Base-by-base conservation (phyloP, 805 yeast genomes). In the Nakazawaea ishiwadae region DNA sequence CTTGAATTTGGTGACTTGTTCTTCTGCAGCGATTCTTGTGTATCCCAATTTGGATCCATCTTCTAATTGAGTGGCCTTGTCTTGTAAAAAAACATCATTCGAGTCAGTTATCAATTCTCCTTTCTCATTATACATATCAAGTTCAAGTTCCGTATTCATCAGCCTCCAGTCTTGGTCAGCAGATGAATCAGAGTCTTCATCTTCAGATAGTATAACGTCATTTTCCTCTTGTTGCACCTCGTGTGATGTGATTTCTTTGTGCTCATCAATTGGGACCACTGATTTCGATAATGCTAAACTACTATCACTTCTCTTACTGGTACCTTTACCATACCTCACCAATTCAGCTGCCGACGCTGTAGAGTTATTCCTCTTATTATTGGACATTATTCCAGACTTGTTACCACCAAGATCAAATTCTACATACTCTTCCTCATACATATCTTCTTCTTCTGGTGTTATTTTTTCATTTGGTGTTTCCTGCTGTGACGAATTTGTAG, bases 11-110 rank as follows among this genome's bases (percentile, higher is more conserved):
- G 81, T 81, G 6, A 89, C 87, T 56, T 93, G 97, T 48, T 82
- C 88, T 51, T 86, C 93, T 1, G 81, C 84, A 21, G 88, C 87
- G 7, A 93, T 83, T 53, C 95, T 82, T 0, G 98, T 93, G 58
- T 93, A 93, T 0, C 95, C 91, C 19, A 69, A 76, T 31, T 75
- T 74, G 1, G 78, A 77, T 12, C 64, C 68, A 21, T 71, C 66
- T 16, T 65, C 59, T 4, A 58, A 45, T 18, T 52, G 40, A 15
- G 49, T 39, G 16, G 53, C 58, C 17, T 48, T 51, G 14, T 39
- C 35, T 1, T 42, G 40, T n/a, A 36, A 37, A 4, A 54, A 45
- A 4, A 55, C 48, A n/a, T 40, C 48, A 17, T 49, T 54, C n/a
- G n/a, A n/a, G 12, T 39, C 44, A 18, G 78, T 66, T 37, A 80